Conservation (phyloP, 1,139 yeast genomes). For the Saccharomyces hybrid region DNA sequence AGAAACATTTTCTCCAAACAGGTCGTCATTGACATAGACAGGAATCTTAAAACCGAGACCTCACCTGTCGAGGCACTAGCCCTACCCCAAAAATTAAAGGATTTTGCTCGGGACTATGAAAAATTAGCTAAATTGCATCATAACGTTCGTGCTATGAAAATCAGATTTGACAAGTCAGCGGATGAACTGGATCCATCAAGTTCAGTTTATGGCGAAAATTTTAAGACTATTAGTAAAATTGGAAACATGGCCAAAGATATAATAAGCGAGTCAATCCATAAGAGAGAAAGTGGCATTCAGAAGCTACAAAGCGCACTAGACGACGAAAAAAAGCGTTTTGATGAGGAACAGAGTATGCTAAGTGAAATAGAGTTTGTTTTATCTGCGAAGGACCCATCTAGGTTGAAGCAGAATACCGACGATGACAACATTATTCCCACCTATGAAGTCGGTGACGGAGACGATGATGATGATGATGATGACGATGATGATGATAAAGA, state of each 20-base stretch:
- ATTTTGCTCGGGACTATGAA: conserved; percentile 12
- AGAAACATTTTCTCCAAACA: conserved; percentile 47
- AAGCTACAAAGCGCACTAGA: conserved; percentile 17
- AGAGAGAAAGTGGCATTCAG: conserved; percentile 16
- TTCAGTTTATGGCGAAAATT: conserved; percentile 26
- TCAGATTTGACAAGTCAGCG: conserved; percentile 26
- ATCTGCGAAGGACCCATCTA: conserved; percentile 23
- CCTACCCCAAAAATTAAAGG: conserved; percentile 17
- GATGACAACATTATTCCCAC: conserved; percentile 23
- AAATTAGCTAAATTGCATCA: conserved; percentile 18
- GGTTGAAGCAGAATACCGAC: conserved; percentile 6
- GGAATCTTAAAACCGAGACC: conserved; percentile 3
- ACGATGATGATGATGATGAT: conserved; percentile 16
- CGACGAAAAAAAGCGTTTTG: conserved; percentile 17
- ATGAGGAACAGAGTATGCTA: conserved; percentile 20
- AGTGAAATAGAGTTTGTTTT: conserved; percentile 26
- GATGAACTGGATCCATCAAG: conserved; percentile 26
- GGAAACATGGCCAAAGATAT: conserved; percentile 24
- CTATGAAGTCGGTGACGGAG: conserved; percentile 23
- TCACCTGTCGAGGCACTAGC: conserved; percentile 5
- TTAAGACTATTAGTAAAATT: conserved; percentile 24
- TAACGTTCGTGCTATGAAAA: conserved; percentile 18
- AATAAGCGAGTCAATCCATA: conserved; percentile 15
- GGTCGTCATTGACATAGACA: conserved; percentile 40
- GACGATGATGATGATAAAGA: conserved; percentile 11